Conservation (phyloP, 129 eudicot species). For the Gnaphalium uliginosum region DNA sequence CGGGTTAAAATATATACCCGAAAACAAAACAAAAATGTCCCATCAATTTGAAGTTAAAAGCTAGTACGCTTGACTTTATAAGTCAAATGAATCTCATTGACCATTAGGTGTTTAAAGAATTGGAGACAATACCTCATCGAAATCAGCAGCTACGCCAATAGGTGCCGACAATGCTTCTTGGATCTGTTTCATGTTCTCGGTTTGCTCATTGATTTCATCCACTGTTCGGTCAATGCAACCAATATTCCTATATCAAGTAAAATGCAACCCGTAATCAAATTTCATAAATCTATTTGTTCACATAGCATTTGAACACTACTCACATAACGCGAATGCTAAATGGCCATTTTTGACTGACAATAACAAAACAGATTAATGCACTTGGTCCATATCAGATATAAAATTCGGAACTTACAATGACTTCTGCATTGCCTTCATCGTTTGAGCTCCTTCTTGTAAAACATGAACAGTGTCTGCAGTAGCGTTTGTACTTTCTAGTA, state of each 20-base stretch:
- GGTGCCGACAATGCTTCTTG: constrained; percentile 62
- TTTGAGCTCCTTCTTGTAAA: constrained; percentile 50
- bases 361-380: constrained; percentile 2
- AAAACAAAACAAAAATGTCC: too few species aligned
- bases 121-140: constrained; percentile 43
- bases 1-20: not conserved
- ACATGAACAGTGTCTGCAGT: constrained; percentile 53
- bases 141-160: constrained; percentile 51
- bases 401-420: constrained; percentile 29
- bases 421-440: constrained; percentile 56
- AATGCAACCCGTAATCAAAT: not conserved
- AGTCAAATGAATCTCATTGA: constrained; percentile 5
- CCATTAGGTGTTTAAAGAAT: constrained; percentile 1
- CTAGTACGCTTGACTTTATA: not conserved
- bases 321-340: not conserved
- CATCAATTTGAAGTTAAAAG: constrained; percentile 1
- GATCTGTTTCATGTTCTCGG: constrained; percentile 49
- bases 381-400: not conserved
- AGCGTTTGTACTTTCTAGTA: constrained; percentile 57
- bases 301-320: not conserved
- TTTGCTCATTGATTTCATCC: constrained; percentile 56
- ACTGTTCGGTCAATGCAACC: constrained; percentile 51
- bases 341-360: not conserved
- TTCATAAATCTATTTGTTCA: not conserved
- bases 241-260: constrained; percentile 41